Conservation (phyloP, 1,139 yeast species). For the Blastobotrys arbuscula region DNA sequence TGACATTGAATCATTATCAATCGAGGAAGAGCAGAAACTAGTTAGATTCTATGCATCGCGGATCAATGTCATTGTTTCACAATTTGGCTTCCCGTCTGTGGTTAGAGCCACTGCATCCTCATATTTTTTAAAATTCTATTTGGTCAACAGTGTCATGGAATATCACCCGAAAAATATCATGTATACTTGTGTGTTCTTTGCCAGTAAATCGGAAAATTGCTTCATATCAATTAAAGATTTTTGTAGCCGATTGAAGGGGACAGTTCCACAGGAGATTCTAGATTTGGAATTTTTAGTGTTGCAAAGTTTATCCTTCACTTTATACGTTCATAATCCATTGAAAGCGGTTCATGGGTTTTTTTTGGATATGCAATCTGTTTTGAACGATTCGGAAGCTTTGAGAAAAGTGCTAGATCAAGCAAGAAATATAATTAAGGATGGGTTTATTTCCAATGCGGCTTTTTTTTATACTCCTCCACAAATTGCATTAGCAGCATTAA, state of each 20-base stretch:
- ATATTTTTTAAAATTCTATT: slow-evolving; percentile 74
- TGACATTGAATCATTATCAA: slow-evolving; percentile 27
- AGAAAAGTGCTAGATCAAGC: slow-evolving; percentile 57
- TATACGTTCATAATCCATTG: slow-evolving; percentile 82
- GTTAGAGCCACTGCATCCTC: slow-evolving; percentile 79
- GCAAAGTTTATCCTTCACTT: slow-evolving; percentile 69
- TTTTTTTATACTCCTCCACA: slow-evolving; percentile 91
- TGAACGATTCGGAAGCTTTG: slow-evolving; percentile 21
- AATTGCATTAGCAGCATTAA: slow-evolving; percentile 81
- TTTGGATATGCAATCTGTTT: slow-evolving; percentile 72
- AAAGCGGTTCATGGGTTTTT: slow-evolving; percentile 88
- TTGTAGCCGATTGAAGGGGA: slow-evolving; percentile 60
- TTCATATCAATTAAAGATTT: slow-evolving; percentile 84
- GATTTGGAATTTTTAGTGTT: slow-evolving; percentile 73
- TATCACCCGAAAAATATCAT: slow-evolving; percentile 79
- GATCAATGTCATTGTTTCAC: slow-evolving; percentile 54
- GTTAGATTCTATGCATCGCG: slow-evolving; percentile 67
- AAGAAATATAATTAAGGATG: slow-evolving; percentile 55
- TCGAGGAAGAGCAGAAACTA: slow-evolving; percentile 65
- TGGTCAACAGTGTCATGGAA: slow-evolving; percentile 76
- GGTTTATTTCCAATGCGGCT: slow-evolving; percentile 66
- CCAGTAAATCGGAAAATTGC: slow-evolving; percentile 88
- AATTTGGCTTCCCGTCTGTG: slow-evolving; percentile 57
- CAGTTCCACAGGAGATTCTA: slow-evolving; percentile 57
- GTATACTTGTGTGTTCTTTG: slow-evolving; percentile 78